Evolutionary conservation across 2,329 filamentous ascomycete genomes (phyloP).

Genomic region (Cladophialophora carrionii): DNA sequence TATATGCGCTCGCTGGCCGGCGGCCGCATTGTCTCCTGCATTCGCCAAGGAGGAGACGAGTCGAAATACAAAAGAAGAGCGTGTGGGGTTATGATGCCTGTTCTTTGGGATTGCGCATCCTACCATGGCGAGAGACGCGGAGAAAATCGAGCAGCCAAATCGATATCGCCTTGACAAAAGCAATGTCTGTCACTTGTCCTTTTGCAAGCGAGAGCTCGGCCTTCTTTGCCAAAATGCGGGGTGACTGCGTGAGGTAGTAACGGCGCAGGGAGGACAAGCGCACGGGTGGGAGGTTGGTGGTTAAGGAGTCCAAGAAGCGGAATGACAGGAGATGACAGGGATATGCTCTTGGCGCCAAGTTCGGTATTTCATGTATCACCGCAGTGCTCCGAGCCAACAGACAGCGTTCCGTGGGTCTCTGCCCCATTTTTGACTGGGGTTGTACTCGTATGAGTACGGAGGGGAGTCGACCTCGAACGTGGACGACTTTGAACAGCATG

Average conservation of each 20-base stretch:
- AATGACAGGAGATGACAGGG: background rate
- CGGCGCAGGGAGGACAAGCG: background rate
- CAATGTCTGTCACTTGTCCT: slow-evolving; percentile 1
- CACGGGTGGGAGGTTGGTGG: background rate
- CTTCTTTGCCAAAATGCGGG: slow-evolving; percentile 1
- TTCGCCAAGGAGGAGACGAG: background rate
- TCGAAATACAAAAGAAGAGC: background rate
- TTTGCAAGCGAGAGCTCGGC: slow-evolving; percentile 2
- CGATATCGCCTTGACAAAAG: background rate
- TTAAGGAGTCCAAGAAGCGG: background rate
- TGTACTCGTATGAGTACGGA: background rate
- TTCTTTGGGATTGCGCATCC: background rate
- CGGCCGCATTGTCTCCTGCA: background rate
- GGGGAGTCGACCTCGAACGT: background rate
- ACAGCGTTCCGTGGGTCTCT: background rate
- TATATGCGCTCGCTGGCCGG: background rate
- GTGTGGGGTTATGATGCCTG: background rate
- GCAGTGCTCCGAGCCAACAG: background rate
- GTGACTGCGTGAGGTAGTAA: slow-evolving; percentile 1
- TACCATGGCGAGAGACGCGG: background rate
- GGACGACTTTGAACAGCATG: background rate
- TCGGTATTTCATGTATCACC: background rate
- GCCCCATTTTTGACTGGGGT: background rate
- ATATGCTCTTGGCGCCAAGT: background rate
- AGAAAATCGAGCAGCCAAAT: background rate